These are phyloP conservation scores for Diaporthe vaccinii DNA, from an alignment of 2,329 filamentous ascomycete genomes.

Conservation along the genomic window DNA sequence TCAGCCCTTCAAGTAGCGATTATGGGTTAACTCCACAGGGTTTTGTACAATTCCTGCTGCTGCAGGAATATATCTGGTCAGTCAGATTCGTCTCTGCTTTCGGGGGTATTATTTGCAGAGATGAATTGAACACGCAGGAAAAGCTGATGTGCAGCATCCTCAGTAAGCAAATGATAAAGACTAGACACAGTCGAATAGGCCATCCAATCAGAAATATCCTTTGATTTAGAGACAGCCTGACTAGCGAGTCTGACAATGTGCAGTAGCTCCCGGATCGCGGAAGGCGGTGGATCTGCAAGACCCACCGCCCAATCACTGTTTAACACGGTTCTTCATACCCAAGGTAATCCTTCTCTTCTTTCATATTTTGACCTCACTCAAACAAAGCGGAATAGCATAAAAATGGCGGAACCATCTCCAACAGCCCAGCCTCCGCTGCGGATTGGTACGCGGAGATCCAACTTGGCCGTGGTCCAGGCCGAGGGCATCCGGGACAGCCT, in stretches of 20 bases:
- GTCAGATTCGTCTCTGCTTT: not conserved
- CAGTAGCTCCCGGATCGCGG: not conserved
- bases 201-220: not conserved
- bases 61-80: no score
- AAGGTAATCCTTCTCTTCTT: not conserved
- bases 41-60: no score
- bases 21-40: no score
- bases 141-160: not conserved
- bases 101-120: not conserved
- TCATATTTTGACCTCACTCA: not conserved
- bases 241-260: not conserved
- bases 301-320: not conserved
- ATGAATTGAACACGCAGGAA: not conserved
- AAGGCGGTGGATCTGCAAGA: not conserved
- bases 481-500: constrained; percentile 9
- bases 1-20: not conserved
- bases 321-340: not conserved
- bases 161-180: not conserved
- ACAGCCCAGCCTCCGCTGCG: not conserved
- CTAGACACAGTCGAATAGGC: not conserved
- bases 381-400: not conserved
- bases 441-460: constrained; percentile 7
- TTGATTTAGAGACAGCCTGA: not conserved
- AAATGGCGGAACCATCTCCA: not conserved
- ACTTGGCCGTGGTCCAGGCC: constrained; percentile 18